Percentiles rank a stretch among this genome's conserved stretches.
phyloP scores from a whole-genome alignment of 1,284 basidiomycete species.

The Trichosporon sp. region DNA sequence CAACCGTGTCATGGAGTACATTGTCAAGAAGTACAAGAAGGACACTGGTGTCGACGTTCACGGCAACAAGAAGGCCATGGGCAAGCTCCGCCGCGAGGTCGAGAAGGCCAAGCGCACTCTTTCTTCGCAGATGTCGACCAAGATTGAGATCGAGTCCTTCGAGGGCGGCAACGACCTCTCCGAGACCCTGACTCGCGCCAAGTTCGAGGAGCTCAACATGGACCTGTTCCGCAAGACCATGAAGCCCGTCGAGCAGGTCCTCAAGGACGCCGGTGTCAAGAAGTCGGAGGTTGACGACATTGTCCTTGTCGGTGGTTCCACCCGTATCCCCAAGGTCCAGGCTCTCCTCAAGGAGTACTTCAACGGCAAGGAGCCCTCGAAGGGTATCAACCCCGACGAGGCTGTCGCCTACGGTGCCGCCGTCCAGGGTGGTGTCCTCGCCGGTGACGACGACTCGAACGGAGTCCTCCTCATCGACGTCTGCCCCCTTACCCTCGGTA shows the following conservation, averaged over 20 bases:
- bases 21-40: conserved; percentile 93
- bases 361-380: conserved; percentile 90
- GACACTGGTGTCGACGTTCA: conserved; percentile 86
- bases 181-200: conserved; percentile 88
- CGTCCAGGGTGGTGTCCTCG: conserved; percentile 96
- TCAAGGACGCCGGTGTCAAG: conserved; percentile 96
- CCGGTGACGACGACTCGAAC: conserved; percentile 97
- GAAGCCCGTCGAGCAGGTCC: conserved; percentile 97
- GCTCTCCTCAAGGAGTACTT: conserved; percentile 84
- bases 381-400: conserved; percentile 98
- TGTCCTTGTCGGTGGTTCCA: conserved; percentile 95
- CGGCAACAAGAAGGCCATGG: conserved; percentile 81
- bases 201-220: conserved; percentile 98
- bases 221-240: conserved; percentile 98
- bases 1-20: conserved; percentile 96
- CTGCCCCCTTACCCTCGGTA: conserved; percentile 88
- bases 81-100: conserved; percentile 96
- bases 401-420: conserved; percentile 99
- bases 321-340: conserved; percentile 96
- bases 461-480: conserved; percentile 97
- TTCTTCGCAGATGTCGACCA: conserved; percentile 66
- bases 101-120: conserved; percentile 99
- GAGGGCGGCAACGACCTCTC: conserved; percentile 95
- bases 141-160: conserved; percentile 75
- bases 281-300: conserved; percentile 97